Evolutionary conservation across 768 basidiomycete species (phyloP), one percentile per base, ranked within the genome.

Genomic region (Boletus rex-veris): DNA sequence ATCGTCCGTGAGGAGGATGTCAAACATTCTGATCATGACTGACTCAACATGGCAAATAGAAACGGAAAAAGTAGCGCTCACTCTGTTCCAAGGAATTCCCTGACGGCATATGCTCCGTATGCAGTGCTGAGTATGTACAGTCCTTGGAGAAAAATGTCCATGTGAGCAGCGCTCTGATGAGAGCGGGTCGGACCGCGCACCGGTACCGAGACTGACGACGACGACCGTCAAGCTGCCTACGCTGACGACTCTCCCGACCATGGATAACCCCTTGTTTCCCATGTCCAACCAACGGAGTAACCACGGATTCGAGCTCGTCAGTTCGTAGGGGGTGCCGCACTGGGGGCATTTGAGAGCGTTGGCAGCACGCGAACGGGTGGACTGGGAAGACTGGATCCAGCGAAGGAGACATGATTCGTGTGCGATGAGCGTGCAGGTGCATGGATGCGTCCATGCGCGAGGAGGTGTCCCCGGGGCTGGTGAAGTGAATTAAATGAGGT

Each of bases 311-410:
- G 83, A 71, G 69, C 86, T 90, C 58, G 83, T 79, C 46, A 90
- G 65, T 64, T 86, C 81, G 64, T 90, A 91, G 35, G 64, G 61
- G 0, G 83, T 74, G 11, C 83, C 77, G 56, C 90, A 92, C 57
- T 92, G 90, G 0, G 90, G 88, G 60, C 90, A 92, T 63, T 89
- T 88, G 55, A 90, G 77, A 0, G 88, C 86, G 63, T 87, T 86
- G 18, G 61, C 52, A 1, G 77, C 70, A 28, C 80, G 76, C 9
- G 83, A 80, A 10, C 75, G 69, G 44, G 74, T 82, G 21, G 77
- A 74, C 59, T 91, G 85, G 4, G 88, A 80, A 16, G 85, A 77
- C 55, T 83, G 80, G 37, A 92, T 88, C 90, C 90, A 92, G 58
- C 83, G 80, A 31, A 90, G 77, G 15, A 92, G 80, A 71, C 90